Percentiles rank a stretch among this genome's conserved stretches.
Conservation (phyloP, 352 stramenopile genomes). For the Phytophthora kernoviae region DNA sequence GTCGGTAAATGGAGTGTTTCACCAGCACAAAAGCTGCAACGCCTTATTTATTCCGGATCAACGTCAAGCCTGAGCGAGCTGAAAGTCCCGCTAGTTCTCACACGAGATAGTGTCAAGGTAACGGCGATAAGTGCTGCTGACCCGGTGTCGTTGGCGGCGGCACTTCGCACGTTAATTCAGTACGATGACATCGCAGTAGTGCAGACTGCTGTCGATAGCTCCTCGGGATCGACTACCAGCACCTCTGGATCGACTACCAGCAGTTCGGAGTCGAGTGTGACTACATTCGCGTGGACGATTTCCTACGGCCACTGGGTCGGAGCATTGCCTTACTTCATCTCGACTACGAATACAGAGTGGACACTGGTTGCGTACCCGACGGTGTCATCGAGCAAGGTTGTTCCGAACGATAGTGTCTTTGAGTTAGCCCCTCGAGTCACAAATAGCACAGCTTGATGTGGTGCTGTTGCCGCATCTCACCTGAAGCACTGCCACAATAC, state of each 20-base stretch:
- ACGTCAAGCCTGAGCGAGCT: slow-evolving; percentile 8
- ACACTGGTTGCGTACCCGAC: slow-evolving; percentile 36
- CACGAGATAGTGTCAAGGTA: slow-evolving; percentile 17
- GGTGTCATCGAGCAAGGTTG: not conserved
- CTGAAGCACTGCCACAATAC: not conserved
- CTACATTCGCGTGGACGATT: slow-evolving; percentile 38
- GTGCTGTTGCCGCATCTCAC: not conserved
- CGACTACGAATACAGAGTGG: slow-evolving; percentile 27
- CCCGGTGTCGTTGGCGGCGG: slow-evolving; percentile 18
- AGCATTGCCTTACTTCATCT: slow-evolving; percentile 32
- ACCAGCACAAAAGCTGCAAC: slow-evolving; percentile 44
- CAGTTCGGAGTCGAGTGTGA: not conserved
- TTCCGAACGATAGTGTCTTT: slow-evolving; percentile 25
- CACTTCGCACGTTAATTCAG: slow-evolving; percentile 38
- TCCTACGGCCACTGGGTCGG: slow-evolving; percentile 41
- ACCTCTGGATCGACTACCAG: not conserved
- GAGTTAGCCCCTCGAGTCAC: slow-evolving; percentile 21
- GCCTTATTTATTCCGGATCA: slow-evolving; percentile 25
- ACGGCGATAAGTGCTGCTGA: slow-evolving; percentile 27
- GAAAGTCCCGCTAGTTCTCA: slow-evolving; percentile 24
- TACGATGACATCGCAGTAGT: slow-evolving; percentile 47
- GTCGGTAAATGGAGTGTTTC: slow-evolving; percentile 47
- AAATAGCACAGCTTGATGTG: not conserved
- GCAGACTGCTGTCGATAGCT: slow-evolving; percentile 21
- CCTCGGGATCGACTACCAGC: not conserved